Evolutionary conservation across 208 protist genomes (phyloP).

Genomic region (Trypanosoma lewisi): DNA sequence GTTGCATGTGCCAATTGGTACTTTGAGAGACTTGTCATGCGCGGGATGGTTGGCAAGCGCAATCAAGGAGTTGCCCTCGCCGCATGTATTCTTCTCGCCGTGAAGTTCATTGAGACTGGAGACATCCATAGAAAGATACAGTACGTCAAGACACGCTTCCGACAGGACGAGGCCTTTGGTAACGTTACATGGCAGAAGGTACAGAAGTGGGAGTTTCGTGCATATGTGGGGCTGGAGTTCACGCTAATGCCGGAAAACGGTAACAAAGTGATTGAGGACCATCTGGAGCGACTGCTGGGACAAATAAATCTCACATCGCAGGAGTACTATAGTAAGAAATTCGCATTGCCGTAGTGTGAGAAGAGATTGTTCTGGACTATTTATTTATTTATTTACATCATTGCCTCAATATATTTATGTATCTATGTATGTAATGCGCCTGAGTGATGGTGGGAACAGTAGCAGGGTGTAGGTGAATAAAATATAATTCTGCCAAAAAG

Average conservation of each 20-base stretch:
- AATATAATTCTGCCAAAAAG: too few species aligned
- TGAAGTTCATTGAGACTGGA: conserved; percentile 84
- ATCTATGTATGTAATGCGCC: background rate
- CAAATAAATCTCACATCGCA: conserved; percentile 73
- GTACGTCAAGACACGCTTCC: conserved; percentile 68
- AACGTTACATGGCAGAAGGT: conserved; percentile 67
- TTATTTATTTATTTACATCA: conserved; percentile 2
- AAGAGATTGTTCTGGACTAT: background rate
- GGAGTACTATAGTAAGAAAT: conserved; percentile 86
- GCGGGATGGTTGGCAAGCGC: conserved; percentile 75
- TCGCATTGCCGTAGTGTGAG: conserved; percentile 33
- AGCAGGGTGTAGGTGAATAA: too few species aligned
- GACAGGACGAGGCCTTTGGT: conserved; percentile 49
- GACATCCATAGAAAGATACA: conserved; percentile 64
- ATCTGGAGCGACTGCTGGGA: conserved; percentile 76
- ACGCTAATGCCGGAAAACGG: conserved; percentile 66
- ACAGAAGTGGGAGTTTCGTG: conserved; percentile 68
- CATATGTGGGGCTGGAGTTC: conserved; percentile 85
- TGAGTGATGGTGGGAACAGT: background rate
- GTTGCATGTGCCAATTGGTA: conserved; percentile 87
- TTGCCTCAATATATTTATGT: background rate
- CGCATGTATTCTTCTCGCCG: conserved; percentile 66
- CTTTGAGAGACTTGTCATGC: conserved; percentile 77
- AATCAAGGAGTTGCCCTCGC: conserved; percentile 77
- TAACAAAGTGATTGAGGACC: conserved; percentile 59